Conservation (phyloP, 1,284 basidiomycete species). For the Malassezia yamatoensis region DNA sequence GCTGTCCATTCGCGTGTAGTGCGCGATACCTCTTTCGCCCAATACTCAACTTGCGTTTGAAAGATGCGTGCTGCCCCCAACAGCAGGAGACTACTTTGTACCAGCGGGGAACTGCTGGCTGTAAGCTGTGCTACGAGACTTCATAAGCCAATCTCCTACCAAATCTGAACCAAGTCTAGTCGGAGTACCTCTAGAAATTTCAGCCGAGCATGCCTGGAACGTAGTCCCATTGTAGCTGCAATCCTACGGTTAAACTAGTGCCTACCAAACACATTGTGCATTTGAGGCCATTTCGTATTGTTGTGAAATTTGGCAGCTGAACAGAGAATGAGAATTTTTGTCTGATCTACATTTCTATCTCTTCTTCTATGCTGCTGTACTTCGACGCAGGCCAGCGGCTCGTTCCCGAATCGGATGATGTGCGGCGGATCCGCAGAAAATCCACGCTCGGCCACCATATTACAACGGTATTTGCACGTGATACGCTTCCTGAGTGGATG, state of each 20-base stretch:
- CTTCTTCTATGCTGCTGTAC: not conserved
- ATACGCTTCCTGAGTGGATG: not conserved
- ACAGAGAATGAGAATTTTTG: too few relatives aligned
- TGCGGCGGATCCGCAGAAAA: too few relatives aligned
- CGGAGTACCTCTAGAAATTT: not conserved
- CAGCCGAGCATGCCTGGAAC: constrained; percentile 1
- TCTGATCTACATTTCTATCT: not conserved
- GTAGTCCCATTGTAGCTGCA: constrained; percentile 8
- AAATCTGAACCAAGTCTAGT: constrained; percentile 8
- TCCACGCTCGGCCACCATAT: too few relatives aligned
- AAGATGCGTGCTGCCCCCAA: constrained; percentile 2
- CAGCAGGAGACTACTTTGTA: constrained; percentile 4
- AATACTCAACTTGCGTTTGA: constrained; percentile 1
- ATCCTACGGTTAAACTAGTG: not conserved
- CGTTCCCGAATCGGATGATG: not conserved
- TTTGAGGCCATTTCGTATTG: not conserved
- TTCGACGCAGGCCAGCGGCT: not conserved
- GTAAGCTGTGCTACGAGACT: constrained; percentile 4
- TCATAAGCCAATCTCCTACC: constrained; percentile 3
- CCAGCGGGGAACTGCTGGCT: not conserved
- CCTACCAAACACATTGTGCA: constrained; percentile 8
- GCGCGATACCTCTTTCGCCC: not conserved
- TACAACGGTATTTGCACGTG: not conserved
- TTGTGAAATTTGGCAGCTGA: not conserved
- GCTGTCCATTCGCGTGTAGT: not conserved